Conservation (phyloP, 2,329 filamentous ascomycete species). For the Apiospora rasikravindrae region DNA sequence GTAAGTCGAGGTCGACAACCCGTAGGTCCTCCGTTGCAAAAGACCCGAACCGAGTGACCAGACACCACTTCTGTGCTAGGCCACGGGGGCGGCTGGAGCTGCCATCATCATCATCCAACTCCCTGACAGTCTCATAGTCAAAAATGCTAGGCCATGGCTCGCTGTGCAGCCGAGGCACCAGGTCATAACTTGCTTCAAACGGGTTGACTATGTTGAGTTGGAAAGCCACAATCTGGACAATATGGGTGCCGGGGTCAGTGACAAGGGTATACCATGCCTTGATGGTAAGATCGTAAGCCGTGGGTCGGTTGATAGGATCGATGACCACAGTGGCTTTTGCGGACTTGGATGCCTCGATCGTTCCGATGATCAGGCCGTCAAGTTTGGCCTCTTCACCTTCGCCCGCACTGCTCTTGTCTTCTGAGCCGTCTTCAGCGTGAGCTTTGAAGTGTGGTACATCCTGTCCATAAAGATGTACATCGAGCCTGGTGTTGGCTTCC, state of each 20-base stretch:
- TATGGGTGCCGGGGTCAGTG: slow-evolving; percentile 79
- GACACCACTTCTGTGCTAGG: slow-evolving; percentile 79
- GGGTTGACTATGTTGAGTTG: slow-evolving; percentile 78
- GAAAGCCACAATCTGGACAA: slow-evolving; percentile 73
- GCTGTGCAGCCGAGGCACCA: slow-evolving; percentile 77
- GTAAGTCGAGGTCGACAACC: slow-evolving; percentile 66
- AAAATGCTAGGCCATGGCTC: slow-evolving; percentile 91
- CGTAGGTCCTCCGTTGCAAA: slow-evolving; percentile 76
- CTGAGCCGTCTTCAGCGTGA: slow-evolving; percentile 41
- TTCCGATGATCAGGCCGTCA: slow-evolving; percentile 49
- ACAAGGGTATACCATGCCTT: slow-evolving; percentile 78
- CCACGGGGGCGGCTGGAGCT: slow-evolving; percentile 52
- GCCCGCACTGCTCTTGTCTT: slow-evolving; percentile 37
- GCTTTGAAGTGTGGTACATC: slow-evolving; percentile 54
- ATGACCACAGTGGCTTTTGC: slow-evolving; percentile 53
- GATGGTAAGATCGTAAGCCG: slow-evolving; percentile 70
- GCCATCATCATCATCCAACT: slow-evolving; percentile 40
- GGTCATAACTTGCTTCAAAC: slow-evolving; percentile 91
- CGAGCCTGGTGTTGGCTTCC: slow-evolving; percentile 72
- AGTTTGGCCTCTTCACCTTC: slow-evolving; percentile 50
- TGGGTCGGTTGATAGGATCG: slow-evolving; percentile 55
- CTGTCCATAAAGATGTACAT: slow-evolving; percentile 69
- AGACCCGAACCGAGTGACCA: slow-evolving; percentile 75
- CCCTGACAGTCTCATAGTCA: slow-evolving; percentile 57
- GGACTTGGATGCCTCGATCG: slow-evolving; percentile 52